These are phyloP conservation scores for Parathielavia hyrcaniae DNA, from an alignment of 495 filamentous ascomycete genomes.

Conservation along the genomic window DNA sequence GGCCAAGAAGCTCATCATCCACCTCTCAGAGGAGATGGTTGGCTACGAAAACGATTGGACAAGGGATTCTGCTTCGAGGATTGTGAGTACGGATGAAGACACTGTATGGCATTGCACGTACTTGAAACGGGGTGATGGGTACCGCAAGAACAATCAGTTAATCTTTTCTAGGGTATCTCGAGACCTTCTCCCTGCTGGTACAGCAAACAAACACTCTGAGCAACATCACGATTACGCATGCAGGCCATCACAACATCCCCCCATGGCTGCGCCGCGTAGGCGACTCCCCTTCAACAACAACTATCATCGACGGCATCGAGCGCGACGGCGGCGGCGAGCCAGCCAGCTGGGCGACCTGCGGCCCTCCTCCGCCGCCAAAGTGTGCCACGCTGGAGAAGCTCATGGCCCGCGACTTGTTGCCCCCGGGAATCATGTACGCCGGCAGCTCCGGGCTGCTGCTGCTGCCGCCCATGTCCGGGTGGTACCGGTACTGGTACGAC, in stretches of 20 bases:
- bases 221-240: background rate
- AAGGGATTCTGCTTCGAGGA: too few relatives aligned
- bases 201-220: background rate
- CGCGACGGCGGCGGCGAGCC: slow-evolving; percentile 4
- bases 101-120: too few relatives aligned
- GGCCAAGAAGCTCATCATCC: too few relatives aligned
- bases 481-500: too few relatives aligned
- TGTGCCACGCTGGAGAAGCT: slow-evolving; percentile 15
- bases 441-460: slow-evolving; percentile 13
- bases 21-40: too few relatives aligned
- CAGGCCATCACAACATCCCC: background rate
- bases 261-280: background rate
- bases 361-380: background rate
- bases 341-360: background rate
- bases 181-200: background rate
- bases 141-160: background rate
- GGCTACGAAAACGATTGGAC: too few relatives aligned
- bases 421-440: slow-evolving; percentile 23
- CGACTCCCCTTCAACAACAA: slow-evolving; percentile 3
- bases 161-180: slow-evolving; percentile 3
- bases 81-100: too few relatives aligned
- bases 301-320: background rate
- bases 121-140: background rate
- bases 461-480: background rate
- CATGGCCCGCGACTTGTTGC: slow-evolving; percentile 12